Evolutionary conservation across 306 rosid genomes (phyloP), one percentile per base, ranked within the genome.

Genomic region (Corylus heterophylla): DNA sequence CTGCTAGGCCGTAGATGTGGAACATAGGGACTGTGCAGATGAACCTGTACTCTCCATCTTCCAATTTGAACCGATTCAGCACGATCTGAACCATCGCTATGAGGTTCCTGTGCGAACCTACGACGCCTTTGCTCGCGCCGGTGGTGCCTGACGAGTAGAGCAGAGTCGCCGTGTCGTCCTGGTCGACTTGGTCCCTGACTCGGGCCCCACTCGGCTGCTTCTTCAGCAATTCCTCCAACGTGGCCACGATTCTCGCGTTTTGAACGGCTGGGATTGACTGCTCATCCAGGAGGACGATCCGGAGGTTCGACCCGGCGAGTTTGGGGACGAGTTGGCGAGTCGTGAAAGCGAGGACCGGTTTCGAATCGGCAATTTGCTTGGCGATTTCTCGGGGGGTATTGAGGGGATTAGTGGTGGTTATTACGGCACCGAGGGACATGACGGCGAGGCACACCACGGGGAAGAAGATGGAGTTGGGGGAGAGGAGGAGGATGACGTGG

Each of bases 21-120:
- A 91, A 92, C 98, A 95, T 95, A 0, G 98, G 98, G 12, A 92
- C 97, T 0, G 98, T 92, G 81, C 98, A 95, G 74, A 95, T 80
- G 78, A 87, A 91, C 54, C 89, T 90, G 49, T 91, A 87, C 4
- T 62, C 68, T 39, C 72, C 87, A 2, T 80, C 85, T 1, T 72
- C 85, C 0, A 72, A 5, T 0, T 35, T 12, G 88, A 91, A 90
- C 8, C 98, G 79, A 48, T 83, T 76, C 1, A 83, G 51, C 0
- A 91, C 83, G 17, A 83, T 87, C 64, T 89, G 86, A 0, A 92
- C 93, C 93, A 90, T 89, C 0, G 97, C 88, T 10, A 92, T 91
- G 1, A 95, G 84, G 18, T 89, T 92, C 73, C 75, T 77, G 68
- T 95, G 98, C 1, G 98, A 92, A 0, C 96, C 89, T n/a, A 92